phyloP scores from a whole-genome alignment of 768 basidiomycete genomes.

The Chalciporus sphaerocephalus region DNA sequence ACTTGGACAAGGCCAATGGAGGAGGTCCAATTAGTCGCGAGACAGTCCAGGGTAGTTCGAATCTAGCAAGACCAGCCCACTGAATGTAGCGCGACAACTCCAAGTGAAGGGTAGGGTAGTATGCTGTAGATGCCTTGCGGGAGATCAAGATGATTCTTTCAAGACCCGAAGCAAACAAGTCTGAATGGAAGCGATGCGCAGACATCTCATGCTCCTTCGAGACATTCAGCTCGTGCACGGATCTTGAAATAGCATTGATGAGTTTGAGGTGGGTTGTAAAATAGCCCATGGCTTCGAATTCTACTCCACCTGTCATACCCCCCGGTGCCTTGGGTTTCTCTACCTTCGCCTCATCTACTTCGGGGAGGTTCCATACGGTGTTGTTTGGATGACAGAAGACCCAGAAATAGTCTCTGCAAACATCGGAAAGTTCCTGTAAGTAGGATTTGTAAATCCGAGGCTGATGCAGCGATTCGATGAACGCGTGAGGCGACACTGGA shows the following conservation, averaged over 20 bases:
- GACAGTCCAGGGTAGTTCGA: conserved; percentile 78
- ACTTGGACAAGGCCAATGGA: conserved; percentile 56
- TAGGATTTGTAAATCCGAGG: conserved; percentile 79
- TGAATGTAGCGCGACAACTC: conserved; percentile 87
- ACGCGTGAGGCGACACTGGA: conserved; percentile 71
- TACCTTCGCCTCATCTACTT: conserved; percentile 79
- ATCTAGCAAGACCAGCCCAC: conserved; percentile 58
- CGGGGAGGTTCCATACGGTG: conserved; percentile 78
- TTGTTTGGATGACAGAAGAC: conserved; percentile 96
- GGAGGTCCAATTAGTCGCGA: conserved; percentile 77
- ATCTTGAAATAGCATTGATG: conserved; percentile 72
- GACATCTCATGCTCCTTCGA: conserved; percentile 68
- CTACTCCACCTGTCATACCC: conserved; percentile 98
- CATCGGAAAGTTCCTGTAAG: conserved; percentile 78
- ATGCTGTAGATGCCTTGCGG: conserved; percentile 90
- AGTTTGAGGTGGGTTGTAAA: conserved; percentile 85
- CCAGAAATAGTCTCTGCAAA: conserved; percentile 94
- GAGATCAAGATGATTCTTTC: conserved; percentile 88
- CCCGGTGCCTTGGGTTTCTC: conserved; percentile 93
- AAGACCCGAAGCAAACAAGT: conserved; percentile 87
- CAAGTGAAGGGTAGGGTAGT: conserved; percentile 92
- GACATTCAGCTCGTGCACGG: conserved; percentile 60
- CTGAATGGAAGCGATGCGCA: conserved; percentile 77
- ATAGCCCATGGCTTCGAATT: conserved; percentile 95
- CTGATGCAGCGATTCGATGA: conserved; percentile 67